Conservation (phyloP, 106 monocot genomes). For the Acorus calamus region DNA sequence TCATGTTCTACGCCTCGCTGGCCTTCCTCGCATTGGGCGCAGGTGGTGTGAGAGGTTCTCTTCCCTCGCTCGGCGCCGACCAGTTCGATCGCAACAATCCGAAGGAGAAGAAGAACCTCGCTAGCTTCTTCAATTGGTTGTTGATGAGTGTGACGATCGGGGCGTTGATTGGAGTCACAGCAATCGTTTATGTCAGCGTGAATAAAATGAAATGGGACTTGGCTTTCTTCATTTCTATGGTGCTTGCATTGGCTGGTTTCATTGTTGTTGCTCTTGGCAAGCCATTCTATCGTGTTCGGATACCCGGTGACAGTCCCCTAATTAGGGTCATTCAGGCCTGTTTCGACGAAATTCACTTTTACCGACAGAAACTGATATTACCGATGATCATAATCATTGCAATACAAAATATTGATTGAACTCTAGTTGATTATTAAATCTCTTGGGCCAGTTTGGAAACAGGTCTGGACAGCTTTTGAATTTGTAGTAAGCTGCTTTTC, state of each 20-base stretch:
- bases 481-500: no score
- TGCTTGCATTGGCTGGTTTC: conserved; percentile 1
- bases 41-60: conserved; percentile 1
- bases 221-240: background rate
- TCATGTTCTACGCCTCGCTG: background rate
- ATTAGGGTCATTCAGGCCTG: background rate
- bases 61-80: conserved; percentile 1
- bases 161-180: background rate
- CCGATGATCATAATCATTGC: no score
- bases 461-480: no score
- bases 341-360: no score
- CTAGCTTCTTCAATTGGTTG: conserved; percentile 4
- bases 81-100: background rate
- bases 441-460: no score
- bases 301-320: background rate
- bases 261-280: background rate
- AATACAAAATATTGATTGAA: no score
- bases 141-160: background rate
- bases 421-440: no score
- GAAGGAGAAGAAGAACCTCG: background rate
- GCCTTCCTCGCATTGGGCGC: background rate
- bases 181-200: background rate
- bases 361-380: no score
- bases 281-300: conserved; percentile 2
- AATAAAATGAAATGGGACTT: background rate